These are phyloP conservation scores for Russula lepida DNA, from an alignment of 768 basidiomycete genomes.

Conservation along the genomic window DNA sequence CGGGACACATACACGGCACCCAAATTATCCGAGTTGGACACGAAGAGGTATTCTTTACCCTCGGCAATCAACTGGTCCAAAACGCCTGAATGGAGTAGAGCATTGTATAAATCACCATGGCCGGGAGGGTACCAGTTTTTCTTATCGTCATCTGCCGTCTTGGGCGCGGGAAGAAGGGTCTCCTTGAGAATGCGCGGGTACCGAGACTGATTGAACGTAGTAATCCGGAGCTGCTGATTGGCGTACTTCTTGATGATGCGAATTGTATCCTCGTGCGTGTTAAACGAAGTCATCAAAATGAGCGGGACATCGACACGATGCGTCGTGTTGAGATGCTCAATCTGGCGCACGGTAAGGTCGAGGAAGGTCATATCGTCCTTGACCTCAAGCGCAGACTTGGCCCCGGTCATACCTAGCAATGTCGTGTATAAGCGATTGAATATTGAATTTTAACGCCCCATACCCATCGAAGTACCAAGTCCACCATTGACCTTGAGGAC, in stretches of 20 bases:
- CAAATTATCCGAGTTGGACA: conserved; percentile 95
- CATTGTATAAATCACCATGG: conserved; percentile 94
- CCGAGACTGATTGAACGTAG: conserved; percentile 87
- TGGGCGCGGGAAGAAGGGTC: conserved; percentile 76
- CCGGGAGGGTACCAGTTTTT: conserved; percentile 94
- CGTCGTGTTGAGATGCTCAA: conserved; percentile 88
- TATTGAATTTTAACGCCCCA: not conserved
- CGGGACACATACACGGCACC: conserved; percentile 67
- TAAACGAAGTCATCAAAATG: conserved; percentile 98
- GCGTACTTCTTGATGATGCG: conserved; percentile 96
- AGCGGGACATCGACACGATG: conserved; percentile 87
- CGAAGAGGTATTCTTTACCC: conserved; percentile 96
- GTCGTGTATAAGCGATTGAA: not conserved
- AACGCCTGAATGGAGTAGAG: conserved; percentile 81
- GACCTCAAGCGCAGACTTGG: conserved; percentile 92
- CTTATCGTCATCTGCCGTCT: conserved; percentile 74
- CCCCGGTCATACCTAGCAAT: conserved; percentile 64
- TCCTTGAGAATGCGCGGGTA: conserved; percentile 92
- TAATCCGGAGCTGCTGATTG: conserved; percentile 89
- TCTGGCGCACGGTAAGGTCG: conserved; percentile 88
- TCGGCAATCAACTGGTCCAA: conserved; percentile 82
- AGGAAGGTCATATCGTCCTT: conserved; percentile 98
- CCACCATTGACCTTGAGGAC: conserved; percentile 95
- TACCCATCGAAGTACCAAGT: conserved; percentile 84
- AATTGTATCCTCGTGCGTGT: conserved; percentile 93